Percentiles rank a stretch among this genome's conserved stretches.
Evolutionary conservation across 148 eudicot genomes (phyloP).

Genomic region (Cornus suecica): DNA sequence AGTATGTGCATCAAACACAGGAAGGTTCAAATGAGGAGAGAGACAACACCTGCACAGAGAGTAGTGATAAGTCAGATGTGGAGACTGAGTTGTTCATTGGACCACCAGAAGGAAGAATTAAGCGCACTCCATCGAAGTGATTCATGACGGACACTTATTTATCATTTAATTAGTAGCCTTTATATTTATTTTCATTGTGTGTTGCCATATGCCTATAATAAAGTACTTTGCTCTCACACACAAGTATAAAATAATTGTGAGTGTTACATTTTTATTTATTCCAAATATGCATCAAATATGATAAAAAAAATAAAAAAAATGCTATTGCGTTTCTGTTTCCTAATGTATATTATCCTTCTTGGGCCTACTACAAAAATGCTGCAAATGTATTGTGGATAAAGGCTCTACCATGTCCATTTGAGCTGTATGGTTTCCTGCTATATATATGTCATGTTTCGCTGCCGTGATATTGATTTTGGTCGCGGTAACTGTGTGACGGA

Average conservation of each 20-base stretch:
- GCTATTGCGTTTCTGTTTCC: neutral
- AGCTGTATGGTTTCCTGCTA: no score
- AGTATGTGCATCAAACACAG: slow-evolving; percentile 19
- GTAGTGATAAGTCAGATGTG: slow-evolving; percentile 59
- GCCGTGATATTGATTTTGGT: no score
- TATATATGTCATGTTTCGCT: no score
- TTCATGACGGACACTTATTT: neutral
- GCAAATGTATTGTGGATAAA: no score
- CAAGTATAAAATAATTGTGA: neutral
- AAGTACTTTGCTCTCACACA: neutral
- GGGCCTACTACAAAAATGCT: neutral
- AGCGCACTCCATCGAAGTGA: slow-evolving; percentile 13
- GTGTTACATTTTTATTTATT: neutral
- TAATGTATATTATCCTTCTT: neutral
- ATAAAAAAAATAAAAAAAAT: neutral
- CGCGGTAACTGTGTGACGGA: no score
- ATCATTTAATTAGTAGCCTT: neutral
- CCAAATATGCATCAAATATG: neutral
- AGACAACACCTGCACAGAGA: slow-evolving; percentile 20
- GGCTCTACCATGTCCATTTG: no score
- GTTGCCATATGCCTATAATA: neutral
- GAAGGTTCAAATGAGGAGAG: slow-evolving; percentile 26
- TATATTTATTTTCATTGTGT: neutral
- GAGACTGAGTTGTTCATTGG: slow-evolving; percentile 78
- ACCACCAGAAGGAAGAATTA: slow-evolving; percentile 44